Base-by-base conservation (phyloP, 208 protist genomes). In the Naegleria lovaniensis region DNA sequence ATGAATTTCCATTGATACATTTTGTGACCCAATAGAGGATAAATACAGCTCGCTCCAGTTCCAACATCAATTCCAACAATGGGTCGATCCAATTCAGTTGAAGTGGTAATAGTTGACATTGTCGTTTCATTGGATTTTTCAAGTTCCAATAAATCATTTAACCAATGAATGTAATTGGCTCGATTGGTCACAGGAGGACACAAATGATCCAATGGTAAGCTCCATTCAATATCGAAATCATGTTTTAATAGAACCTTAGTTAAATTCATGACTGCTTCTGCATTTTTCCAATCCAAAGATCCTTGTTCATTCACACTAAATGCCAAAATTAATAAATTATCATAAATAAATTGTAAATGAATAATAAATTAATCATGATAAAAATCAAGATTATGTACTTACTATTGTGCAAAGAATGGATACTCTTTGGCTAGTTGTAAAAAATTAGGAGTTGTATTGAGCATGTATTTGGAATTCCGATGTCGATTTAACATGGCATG, bases 1-100 rank as follows among this genome's bases (percentile, higher is more conserved):
- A 90, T 29, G 67, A 90, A 90, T n/a, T 90, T 85, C 79, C 83
- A 90, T 33, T 25, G 13, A 67, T 75, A 90, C n/a, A 90, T 83
- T 38, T 5, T 40, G 11, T 36, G 9, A 39, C 89, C 89, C 0
- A 90, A 25, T 9, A 90, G 39, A n/a, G 89, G 89, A 86, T 90
- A 90, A 41, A 90, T 90, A 67, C 51, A 76, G 40, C 15, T 43
- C 36, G 89, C 51, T n/a, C 89, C 89, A 40, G 55, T 83, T 41
- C 89, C 89, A 51, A 48, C 33, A 48, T 90, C 36, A 43, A 59
- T 22, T 76, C 43, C 87, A 83, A 76, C 15, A 83, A 48, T 83
- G 7, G 11, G 29, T 19, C 11, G 0, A 39, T 52, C 55, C 36
- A 38, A 38, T 58, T 58, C 15, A 58, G 29, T 58, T 55, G 22